A percentile compares a stretch with the other conserved stretches of the same genome.
These are phyloP conservation scores for Durusdinium trenchii DNA, from an alignment of 73 alveolate genomes.

Conservation along the genomic window DNA sequence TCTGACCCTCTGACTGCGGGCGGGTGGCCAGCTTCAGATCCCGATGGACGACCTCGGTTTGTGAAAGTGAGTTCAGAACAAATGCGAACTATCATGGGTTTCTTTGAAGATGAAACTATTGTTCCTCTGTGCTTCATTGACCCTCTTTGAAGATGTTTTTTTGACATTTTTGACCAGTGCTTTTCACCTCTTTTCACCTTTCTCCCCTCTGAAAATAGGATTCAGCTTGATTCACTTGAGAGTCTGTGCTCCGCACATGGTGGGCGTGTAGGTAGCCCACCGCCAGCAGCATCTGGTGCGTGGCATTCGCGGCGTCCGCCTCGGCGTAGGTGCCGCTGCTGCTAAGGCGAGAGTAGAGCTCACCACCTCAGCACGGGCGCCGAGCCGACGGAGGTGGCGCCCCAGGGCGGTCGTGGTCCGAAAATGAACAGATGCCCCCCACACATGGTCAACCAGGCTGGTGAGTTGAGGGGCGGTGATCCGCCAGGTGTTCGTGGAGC, in stretches of 20 bases:
- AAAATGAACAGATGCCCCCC: no score
- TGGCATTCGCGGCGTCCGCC: constrained; percentile 74
- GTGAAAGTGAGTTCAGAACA: not conserved
- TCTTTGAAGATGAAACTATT: not conserved
- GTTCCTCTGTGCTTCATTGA: not conserved
- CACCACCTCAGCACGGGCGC: no score
- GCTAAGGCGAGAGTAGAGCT: constrained; percentile 58
- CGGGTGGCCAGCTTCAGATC: constrained; percentile 8
- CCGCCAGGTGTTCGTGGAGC: no score
- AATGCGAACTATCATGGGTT: not conserved
- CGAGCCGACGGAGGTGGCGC: no score
- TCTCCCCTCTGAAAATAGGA: no score
- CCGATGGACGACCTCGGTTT: constrained; percentile 10
- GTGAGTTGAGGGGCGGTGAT: no score
- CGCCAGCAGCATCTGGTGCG: constrained; percentile 94
- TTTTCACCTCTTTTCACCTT: no score
- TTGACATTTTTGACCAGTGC: no score
- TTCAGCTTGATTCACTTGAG: no score
- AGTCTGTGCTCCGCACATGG: constrained; percentile 13
- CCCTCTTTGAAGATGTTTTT: not conserved
- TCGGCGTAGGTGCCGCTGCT: constrained; percentile 75
- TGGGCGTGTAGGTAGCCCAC: constrained; percentile 86
- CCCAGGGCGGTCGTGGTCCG: no score
- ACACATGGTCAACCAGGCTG: no score
- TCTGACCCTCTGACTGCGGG: not conserved